These are phyloP conservation scores for Russula compacta DNA, from an alignment of 768 basidiomycete species.

Conservation along the genomic window DNA sequence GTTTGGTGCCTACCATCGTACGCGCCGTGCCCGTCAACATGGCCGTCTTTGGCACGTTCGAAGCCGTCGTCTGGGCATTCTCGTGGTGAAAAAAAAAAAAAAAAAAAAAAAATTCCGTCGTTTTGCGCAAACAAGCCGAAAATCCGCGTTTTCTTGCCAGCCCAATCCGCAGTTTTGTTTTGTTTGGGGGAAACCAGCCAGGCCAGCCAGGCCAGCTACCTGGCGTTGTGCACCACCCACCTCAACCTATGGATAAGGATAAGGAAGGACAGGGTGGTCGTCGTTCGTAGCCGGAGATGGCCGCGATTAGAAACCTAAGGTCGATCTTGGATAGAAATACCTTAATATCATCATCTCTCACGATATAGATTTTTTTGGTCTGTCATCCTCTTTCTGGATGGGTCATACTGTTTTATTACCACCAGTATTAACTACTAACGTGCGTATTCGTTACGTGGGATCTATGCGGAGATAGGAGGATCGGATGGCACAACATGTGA, in stretches of 20 bases:
- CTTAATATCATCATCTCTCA: too few relatives aligned
- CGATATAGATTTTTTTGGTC: neutral
- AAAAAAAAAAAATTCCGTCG: too few relatives aligned
- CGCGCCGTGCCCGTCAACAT: constrained; percentile 84
- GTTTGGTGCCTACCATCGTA: constrained; percentile 72
- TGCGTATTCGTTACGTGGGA: neutral
- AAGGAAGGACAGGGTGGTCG: neutral
- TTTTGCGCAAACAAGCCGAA: too few relatives aligned
- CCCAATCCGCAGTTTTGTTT: too few relatives aligned
- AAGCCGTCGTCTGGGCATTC: constrained; percentile 40
- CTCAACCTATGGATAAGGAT: neutral
- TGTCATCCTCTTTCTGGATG: neutral
- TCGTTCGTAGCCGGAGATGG: neutral
- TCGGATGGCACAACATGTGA: constrained; percentile 1
- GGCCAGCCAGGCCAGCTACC: too few relatives aligned
- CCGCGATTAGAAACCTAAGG: neutral
- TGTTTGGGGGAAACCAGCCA: too few relatives aligned
- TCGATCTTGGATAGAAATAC: too few relatives aligned
- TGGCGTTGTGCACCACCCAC: too few relatives aligned
- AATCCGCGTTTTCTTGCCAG: too few relatives aligned
- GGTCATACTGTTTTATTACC: neutral
- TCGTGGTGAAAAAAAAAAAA: too few relatives aligned
- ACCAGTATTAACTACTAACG: neutral
- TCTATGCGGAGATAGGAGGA: constrained; percentile 1
- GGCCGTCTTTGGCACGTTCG: constrained; percentile 70